phyloP scores from a whole-genome alignment of 306 rosid species.

The Trichosanthes cucumerina region DNA sequence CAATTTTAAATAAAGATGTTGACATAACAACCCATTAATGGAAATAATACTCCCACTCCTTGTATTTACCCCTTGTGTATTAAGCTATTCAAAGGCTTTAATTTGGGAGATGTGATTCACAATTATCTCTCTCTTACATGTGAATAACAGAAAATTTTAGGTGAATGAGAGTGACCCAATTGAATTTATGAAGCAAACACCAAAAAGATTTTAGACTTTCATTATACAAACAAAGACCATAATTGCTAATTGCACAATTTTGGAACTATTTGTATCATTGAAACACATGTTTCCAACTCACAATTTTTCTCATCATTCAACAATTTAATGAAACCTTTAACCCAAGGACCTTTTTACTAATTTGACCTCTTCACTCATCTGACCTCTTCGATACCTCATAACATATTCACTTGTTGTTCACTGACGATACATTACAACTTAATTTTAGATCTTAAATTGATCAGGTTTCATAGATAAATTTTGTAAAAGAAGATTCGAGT shows the following conservation, averaged over 20 bases:
- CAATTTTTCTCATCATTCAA: background rate
- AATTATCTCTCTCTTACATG: background rate
- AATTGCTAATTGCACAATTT: background rate
- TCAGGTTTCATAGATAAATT: background rate
- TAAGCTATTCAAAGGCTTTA: too few relatives aligned
- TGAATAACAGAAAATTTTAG: background rate
- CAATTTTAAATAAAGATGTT: too few relatives aligned
- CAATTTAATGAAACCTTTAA: background rate
- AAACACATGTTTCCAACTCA: background rate
- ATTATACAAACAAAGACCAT: background rate
- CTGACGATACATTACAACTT: background rate
- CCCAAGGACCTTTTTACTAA: background rate
- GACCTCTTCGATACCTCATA: background rate
- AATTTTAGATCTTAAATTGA: background rate
- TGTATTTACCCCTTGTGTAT: too few relatives aligned
- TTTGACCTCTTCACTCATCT: background rate
- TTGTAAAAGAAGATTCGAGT: background rate
- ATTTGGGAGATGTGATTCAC: background rate
- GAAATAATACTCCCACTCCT: too few relatives aligned
- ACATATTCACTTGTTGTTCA: background rate
- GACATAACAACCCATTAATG: too few relatives aligned
- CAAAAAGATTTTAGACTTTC: background rate
- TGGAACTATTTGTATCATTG: background rate
- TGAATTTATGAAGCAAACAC: background rate
- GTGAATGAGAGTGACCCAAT: background rate